phyloP scores from a whole-genome alignment of 2,329 filamentous ascomycete species.

The Emericellopsis atlantica region DNA sequence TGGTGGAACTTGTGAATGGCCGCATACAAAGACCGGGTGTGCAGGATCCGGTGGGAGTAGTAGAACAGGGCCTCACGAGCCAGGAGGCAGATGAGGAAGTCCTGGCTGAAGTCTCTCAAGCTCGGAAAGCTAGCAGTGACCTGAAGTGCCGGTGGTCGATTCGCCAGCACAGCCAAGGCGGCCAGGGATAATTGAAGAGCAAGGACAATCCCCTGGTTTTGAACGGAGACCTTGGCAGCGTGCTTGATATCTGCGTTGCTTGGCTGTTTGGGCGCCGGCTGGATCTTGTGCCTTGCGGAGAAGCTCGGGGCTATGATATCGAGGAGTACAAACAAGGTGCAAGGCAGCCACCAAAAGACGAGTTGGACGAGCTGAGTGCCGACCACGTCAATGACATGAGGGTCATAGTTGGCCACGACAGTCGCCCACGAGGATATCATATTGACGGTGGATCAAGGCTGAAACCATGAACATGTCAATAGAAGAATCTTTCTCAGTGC shows the following conservation, averaged over 20 bases:
- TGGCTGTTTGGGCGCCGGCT: constrained; percentile 36
- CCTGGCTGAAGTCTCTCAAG: constrained; percentile 17
- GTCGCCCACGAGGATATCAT: constrained; percentile 8
- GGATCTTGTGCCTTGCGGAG: constrained; percentile 38
- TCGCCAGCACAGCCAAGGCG: constrained; percentile 4
- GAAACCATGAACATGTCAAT: too few relatives aligned
- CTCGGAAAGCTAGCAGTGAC: constrained; percentile 24
- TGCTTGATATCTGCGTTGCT: constrained; percentile 26
- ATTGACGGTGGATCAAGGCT: not conserved
- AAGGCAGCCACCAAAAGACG: constrained; percentile 32
- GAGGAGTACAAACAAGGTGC: constrained; percentile 25
- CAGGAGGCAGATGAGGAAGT: constrained; percentile 26
- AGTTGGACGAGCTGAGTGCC: constrained; percentile 26
- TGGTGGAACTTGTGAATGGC: constrained; percentile 44
- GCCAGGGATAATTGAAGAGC: constrained; percentile 13
- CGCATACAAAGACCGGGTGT: constrained; percentile 32
- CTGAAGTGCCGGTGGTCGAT: constrained; percentile 19
- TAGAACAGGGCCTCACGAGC: constrained; percentile 41
- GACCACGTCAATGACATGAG: constrained; percentile 23
- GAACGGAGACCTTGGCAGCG: constrained; percentile 28
- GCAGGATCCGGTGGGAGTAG: constrained; percentile 40
- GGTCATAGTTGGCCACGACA: constrained; percentile 12
- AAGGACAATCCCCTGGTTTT: constrained; percentile 31
- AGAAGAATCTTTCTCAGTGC: too few relatives aligned
- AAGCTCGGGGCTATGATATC: constrained; percentile 31